Evolutionary conservation across 2,329 filamentous ascomycete species (phyloP).

Genomic region (Rhexocercosporidium sp.): DNA sequence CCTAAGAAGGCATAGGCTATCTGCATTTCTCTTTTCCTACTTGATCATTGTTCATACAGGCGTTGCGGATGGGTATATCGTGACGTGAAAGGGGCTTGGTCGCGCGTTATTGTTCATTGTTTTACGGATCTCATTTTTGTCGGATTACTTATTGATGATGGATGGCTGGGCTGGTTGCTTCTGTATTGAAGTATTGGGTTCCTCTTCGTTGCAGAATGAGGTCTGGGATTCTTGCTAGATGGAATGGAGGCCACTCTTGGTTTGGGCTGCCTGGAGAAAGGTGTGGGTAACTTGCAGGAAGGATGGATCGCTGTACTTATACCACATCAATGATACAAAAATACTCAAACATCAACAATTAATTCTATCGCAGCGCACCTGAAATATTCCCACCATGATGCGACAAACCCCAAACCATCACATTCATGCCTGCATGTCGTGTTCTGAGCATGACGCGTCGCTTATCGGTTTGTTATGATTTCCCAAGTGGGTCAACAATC

Average conservation of each 20-base stretch:
- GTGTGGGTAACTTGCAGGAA: slow-evolving; percentile 9
- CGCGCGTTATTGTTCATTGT: slow-evolving; percentile 19
- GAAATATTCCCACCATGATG: not conserved
- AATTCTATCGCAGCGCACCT: not conserved
- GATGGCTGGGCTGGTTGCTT: slow-evolving; percentile 17
- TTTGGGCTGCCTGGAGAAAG: slow-evolving; percentile 8
- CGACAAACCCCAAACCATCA: slow-evolving; percentile 2
- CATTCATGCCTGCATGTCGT: slow-evolving; percentile 2
- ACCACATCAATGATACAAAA: slow-evolving; percentile 32
- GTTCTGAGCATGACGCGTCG: slow-evolving; percentile 15
- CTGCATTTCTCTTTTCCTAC: slow-evolving; percentile 20
- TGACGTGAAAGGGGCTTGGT: slow-evolving; percentile 25
- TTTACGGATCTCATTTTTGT: slow-evolving; percentile 27
- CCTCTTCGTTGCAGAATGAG: slow-evolving; percentile 15
- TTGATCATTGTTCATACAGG: slow-evolving; percentile 34
- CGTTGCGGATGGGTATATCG: slow-evolving; percentile 31
- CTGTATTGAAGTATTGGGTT: slow-evolving; percentile 12
- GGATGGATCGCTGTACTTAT: slow-evolving; percentile 31
- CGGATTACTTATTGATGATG: slow-evolving; percentile 24
- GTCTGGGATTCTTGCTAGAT: slow-evolving; percentile 19
- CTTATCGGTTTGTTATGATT: slow-evolving; percentile 24
- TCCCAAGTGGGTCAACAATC: slow-evolving; percentile 13
- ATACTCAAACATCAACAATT: slow-evolving; percentile 3
- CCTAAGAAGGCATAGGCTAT: slow-evolving; percentile 37
- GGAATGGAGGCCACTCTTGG: slow-evolving; percentile 15